These are phyloP conservation scores for Mycosphaerelloides madeirae DNA, from an alignment of 2,329 filamentous ascomycete species.

Conservation along the genomic window DNA sequence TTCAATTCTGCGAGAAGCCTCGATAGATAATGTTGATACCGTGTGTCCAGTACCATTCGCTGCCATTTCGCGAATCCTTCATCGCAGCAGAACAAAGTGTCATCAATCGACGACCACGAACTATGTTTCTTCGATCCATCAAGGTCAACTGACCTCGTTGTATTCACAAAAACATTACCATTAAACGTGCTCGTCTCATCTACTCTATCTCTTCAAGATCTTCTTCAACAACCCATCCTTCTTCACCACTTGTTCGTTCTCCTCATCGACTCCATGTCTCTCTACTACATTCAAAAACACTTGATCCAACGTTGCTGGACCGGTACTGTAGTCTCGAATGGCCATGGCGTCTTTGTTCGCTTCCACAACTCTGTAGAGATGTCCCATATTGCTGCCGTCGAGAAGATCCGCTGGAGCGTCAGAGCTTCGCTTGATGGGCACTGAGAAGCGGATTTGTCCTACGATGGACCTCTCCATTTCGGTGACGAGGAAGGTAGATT, in stretches of 20 bases:
- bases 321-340: conserved; percentile 78
- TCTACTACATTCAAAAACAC: conserved; percentile 81
- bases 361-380: conserved; percentile 65
- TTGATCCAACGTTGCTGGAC: conserved; percentile 78
- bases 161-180: not conserved
- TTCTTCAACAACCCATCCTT: not conserved
- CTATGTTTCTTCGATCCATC: too few relatives aligned
- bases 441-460: conserved; percentile 75
- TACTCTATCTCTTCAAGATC: not conserved
- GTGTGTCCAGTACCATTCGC: too few relatives aligned
- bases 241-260: conserved; percentile 7
- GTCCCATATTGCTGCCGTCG: conserved; percentile 15
- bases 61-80: too few relatives aligned
- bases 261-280: conserved; percentile 17
- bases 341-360: conserved; percentile 61
- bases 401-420: conserved; percentile 1
- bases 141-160: too few relatives aligned
- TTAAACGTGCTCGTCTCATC: not conserved
- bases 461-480: conserved; percentile 68
- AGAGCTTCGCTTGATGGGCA: conserved; percentile 35
- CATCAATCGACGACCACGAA: too few relatives aligned
- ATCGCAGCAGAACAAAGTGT: too few relatives aligned
- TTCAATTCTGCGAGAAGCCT: too few relatives aligned
- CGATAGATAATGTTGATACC: too few relatives aligned
- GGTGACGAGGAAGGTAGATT: conserved; percentile 55